These are phyloP conservation scores for Funneliformis geosporum DNA, from an alignment of 192 early-diverging fungal species.

Conservation along the genomic window DNA sequence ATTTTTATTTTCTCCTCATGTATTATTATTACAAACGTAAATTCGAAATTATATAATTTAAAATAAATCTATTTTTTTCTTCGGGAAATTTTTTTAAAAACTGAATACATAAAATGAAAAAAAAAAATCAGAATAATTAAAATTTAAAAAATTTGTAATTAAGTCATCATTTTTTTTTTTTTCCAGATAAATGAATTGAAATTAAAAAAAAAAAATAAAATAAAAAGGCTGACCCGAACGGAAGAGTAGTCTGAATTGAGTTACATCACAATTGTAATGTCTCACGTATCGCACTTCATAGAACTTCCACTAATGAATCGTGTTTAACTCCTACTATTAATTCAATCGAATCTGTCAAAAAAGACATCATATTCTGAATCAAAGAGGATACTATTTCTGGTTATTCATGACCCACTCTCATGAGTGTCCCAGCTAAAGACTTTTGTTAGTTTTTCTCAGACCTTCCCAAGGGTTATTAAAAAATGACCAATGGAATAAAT, in stretches of 20 bases:
- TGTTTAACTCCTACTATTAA: slow-evolving; percentile 20
- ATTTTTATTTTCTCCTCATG: too few species aligned
- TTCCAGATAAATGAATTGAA: too few species aligned
- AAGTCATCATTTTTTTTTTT: too few species aligned
- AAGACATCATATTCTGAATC: slow-evolving; percentile 8
- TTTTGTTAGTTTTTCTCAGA: slow-evolving; percentile 37
- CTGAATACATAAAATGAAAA: too few species aligned
- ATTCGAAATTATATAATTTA: too few species aligned
- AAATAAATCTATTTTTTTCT: too few species aligned
- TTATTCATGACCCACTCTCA: slow-evolving; percentile 25
- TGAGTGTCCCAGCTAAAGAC: slow-evolving; percentile 25
- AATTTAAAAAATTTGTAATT: too few species aligned
- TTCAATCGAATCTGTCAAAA: slow-evolving; percentile 3
- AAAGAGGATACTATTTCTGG: slow-evolving; percentile 26
- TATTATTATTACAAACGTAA: too few species aligned
- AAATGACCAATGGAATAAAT: slow-evolving; percentile 4
- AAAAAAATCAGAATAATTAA: too few species aligned
- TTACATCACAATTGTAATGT: slow-evolving; percentile 27
- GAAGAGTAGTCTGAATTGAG: slow-evolving; percentile 45
- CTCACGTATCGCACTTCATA: slow-evolving; percentile 43
- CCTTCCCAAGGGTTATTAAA: slow-evolving; percentile 36
- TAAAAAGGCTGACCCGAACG: slow-evolving; percentile 20
- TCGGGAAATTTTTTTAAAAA: too few species aligned
- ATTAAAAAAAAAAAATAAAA: too few species aligned
- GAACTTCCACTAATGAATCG: slow-evolving; percentile 34